A percentile compares a stretch with the other conserved stretches of the same genome.
These are phyloP conservation scores for Exobasidium rhododendri DNA, from an alignment of 1,284 basidiomycete species.

Conservation along the genomic window DNA sequence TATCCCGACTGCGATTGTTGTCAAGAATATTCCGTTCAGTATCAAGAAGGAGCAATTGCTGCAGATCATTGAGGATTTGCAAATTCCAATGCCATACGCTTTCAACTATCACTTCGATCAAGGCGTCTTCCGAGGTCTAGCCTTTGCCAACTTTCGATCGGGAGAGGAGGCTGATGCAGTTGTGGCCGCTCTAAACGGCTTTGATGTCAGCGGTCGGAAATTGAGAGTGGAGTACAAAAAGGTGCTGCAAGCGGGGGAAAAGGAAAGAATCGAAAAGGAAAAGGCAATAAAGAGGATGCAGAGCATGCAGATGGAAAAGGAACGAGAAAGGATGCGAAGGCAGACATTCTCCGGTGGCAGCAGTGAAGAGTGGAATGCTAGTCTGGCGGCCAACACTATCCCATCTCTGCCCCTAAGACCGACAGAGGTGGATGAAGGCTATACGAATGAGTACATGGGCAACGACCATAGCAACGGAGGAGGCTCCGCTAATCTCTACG, in stretches of 20 bases:
- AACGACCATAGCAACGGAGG: neutral
- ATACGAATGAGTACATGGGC: neutral
- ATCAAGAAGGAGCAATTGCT: constrained; percentile 93
- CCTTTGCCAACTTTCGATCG: constrained; percentile 96
- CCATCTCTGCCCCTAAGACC: neutral
- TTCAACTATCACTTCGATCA: constrained; percentile 67
- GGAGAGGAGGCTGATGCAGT: constrained; percentile 88
- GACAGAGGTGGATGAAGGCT: neutral
- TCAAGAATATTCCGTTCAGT: constrained; percentile 99
- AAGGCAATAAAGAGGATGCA: constrained; percentile 98
- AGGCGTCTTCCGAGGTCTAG: constrained; percentile 89
- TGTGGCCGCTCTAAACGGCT: constrained; percentile 85
- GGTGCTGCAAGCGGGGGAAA: constrained; percentile 95
- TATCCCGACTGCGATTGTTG: constrained; percentile 98
- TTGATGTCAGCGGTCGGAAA: constrained; percentile 93
- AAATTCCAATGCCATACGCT: constrained; percentile 96
- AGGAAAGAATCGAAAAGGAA: constrained; percentile 97
- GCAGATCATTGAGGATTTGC: constrained; percentile 87
- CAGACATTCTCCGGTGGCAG: constrained; percentile 6
- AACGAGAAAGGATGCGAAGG: constrained; percentile 30
- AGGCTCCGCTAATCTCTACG: neutral
- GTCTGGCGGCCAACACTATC: constrained; percentile 1
- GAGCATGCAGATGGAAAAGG: constrained; percentile 47
- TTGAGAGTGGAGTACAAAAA: constrained; percentile 99
- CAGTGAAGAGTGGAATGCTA: constrained; percentile 6